phyloP scores from a whole-genome alignment of 2,329 filamentous ascomycete genomes.

The Colletotrichum sidae region DNA sequence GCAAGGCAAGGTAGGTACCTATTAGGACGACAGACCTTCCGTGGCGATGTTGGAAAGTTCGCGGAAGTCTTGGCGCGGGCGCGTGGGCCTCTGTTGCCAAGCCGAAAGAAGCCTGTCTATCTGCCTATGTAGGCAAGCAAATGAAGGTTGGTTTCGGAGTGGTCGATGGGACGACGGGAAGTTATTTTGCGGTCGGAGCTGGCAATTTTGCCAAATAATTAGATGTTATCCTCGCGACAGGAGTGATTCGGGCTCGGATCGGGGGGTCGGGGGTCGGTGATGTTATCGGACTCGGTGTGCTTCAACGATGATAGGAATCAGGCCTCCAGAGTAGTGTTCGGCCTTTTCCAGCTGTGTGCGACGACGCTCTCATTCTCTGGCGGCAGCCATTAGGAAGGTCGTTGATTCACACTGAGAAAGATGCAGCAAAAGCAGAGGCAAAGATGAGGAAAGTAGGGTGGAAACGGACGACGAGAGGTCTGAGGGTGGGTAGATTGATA shows the following conservation, averaged over 20 bases:
- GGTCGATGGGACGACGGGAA: slow-evolving; percentile 19
- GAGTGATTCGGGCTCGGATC: no score
- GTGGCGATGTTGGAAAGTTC: slow-evolving; percentile 1
- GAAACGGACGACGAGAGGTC: slow-evolving; percentile 12
- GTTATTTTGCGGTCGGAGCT: not conserved
- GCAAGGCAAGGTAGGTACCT: not conserved
- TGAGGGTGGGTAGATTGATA: slow-evolving; percentile 29
- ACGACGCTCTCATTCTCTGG: slow-evolving; percentile 35
- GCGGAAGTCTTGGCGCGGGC: slow-evolving; percentile 31
- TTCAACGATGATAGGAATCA: slow-evolving; percentile 34
- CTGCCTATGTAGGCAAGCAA: slow-evolving; percentile 11
- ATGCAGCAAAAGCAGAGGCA: not conserved
- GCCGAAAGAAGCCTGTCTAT: slow-evolving; percentile 7
- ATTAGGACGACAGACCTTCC: no score
- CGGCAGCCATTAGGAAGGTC: slow-evolving; percentile 22
- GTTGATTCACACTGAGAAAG: slow-evolving; percentile 4
- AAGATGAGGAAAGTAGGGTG: not conserved
- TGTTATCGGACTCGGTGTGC: slow-evolving; percentile 8
- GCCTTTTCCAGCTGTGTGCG: slow-evolving; percentile 34
- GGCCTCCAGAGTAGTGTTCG: slow-evolving; percentile 33
- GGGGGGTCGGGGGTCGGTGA: not conserved
- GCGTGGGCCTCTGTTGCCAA: slow-evolving; percentile 30
- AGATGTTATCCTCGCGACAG: no score
- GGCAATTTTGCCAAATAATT: no score
- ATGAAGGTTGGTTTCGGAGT: slow-evolving; percentile 26